These are phyloP conservation scores for Sporisorium reilianum DNA, from an alignment of 1,284 basidiomycete genomes.

Conservation along the genomic window DNA sequence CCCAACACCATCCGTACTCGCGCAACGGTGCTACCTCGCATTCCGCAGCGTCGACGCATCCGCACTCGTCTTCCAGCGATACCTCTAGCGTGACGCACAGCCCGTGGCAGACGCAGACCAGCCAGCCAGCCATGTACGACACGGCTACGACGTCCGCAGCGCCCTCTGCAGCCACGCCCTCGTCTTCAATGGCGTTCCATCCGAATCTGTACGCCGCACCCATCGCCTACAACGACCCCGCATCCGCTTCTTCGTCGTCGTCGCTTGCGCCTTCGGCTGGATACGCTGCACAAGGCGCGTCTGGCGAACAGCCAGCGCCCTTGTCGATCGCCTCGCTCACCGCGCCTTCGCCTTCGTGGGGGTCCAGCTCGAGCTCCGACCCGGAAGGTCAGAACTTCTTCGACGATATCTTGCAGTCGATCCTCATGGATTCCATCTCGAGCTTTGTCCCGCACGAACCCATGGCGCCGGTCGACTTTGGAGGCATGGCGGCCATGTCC, in stretches of 20 bases:
- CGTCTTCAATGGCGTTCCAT: conserved; percentile 17
- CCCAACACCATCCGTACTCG: conserved; percentile 23
- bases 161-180: conserved; percentile 7
- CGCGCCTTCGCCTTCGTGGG: conserved; percentile 41
- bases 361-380: conserved; percentile 38
- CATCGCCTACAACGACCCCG: conserved; percentile 29
- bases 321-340: conserved; percentile 44
- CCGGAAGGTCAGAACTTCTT: conserved; percentile 45
- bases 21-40: conserved; percentile 20
- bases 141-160: conserved; percentile 3
- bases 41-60: background rate
- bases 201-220: conserved; percentile 31
- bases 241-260: conserved; percentile 6
- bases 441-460: conserved; percentile 45
- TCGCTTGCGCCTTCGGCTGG: conserved; percentile 3
- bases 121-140: conserved; percentile 19
- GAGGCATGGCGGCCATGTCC: conserved; percentile 7
- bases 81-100: conserved; percentile 5
- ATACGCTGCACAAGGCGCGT: conserved; percentile 4
- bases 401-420: conserved; percentile 51
- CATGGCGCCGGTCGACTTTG: conserved; percentile 18
- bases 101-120: conserved; percentile 19
- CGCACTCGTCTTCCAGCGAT: conserved; percentile 5
- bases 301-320: conserved; percentile 12
- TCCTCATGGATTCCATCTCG: conserved; percentile 52